Evolutionary conservation across 78 protist genomes (phyloP).

Genomic region (Anaeramoeba ignava): DNA sequence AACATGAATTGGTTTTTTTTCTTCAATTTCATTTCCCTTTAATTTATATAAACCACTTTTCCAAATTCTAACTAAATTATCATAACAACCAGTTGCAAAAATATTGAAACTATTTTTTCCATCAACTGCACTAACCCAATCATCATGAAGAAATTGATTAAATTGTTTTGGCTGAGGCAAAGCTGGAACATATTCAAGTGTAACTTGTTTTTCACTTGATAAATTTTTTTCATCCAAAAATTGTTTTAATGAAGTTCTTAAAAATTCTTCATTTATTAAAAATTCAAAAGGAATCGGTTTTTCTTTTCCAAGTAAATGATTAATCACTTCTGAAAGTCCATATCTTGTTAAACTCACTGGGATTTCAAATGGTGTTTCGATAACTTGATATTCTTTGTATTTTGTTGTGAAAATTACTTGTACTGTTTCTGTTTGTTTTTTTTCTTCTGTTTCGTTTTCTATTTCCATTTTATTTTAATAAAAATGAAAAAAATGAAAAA

Average conservation of each 20-base stretch:
- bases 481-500: too few species aligned
- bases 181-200: slow-evolving; percentile 11
- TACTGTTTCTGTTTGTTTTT: too few species aligned
- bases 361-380: slow-evolving; percentile 41
- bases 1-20: too few species aligned
- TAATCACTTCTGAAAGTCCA: slow-evolving; percentile 50
- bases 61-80: slow-evolving; percentile 9
- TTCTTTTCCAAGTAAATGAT: slow-evolving; percentile 21
- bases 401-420: slow-evolving; percentile 33
- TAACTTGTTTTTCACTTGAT: not conserved
- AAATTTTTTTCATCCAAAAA: slow-evolving; percentile 8
- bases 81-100: slow-evolving; percentile 11
- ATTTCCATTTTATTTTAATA: too few species aligned
- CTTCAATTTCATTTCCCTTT: too few species aligned
- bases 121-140: not conserved
- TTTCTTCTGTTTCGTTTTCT: too few species aligned
- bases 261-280: slow-evolving; percentile 36
- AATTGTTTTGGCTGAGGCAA: not conserved
- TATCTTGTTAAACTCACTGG: slow-evolving; percentile 42
- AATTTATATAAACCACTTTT: too few species aligned
- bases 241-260: slow-evolving; percentile 33
- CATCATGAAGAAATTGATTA: not conserved
- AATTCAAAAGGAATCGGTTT: slow-evolving; percentile 43
- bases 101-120: not conserved
- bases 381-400: slow-evolving; percentile 28